Evolutionary conservation across 2,329 filamentous ascomycete genomes (phyloP).

Genomic region (Aspergillus luchuensis): DNA sequence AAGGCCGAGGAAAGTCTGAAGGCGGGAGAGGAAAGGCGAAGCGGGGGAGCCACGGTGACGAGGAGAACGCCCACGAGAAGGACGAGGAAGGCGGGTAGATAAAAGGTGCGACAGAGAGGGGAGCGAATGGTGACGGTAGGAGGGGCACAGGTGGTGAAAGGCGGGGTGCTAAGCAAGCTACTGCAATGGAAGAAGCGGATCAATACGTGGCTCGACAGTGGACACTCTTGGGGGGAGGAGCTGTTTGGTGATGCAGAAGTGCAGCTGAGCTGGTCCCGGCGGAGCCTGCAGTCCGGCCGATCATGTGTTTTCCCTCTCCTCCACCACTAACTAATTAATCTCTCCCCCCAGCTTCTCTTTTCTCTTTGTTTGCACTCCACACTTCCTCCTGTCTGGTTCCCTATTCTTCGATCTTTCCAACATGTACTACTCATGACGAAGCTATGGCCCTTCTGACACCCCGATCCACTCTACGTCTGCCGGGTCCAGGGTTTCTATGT

Average conservation of each 20-base stretch:
- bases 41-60: constrained; percentile 51
- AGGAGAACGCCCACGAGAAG: constrained; percentile 40
- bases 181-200: background rate
- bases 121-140: constrained; percentile 18
- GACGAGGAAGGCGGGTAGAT: constrained; percentile 34
- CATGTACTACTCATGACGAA: background rate
- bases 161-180: constrained; percentile 8
- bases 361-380: background rate
- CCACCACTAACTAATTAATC: background rate
- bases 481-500: background rate
- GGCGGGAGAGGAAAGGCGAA: constrained; percentile 41
- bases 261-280: background rate
- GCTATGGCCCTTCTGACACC: background rate
- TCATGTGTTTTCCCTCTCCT: background rate
- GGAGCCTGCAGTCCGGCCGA: background rate
- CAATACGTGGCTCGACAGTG: constrained; percentile 12
- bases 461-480: background rate
- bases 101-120: constrained; percentile 21
- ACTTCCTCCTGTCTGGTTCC: too few species aligned
- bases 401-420: background rate
- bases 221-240: too few species aligned
- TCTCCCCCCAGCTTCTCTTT: background rate
- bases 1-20: constrained; percentile 45
- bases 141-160: constrained; percentile 1
- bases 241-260: constrained; percentile 8